These are phyloP conservation scores for Vanilla planifolia DNA, from an alignment of 106 monocot genomes.

Conservation along the genomic window DNA sequence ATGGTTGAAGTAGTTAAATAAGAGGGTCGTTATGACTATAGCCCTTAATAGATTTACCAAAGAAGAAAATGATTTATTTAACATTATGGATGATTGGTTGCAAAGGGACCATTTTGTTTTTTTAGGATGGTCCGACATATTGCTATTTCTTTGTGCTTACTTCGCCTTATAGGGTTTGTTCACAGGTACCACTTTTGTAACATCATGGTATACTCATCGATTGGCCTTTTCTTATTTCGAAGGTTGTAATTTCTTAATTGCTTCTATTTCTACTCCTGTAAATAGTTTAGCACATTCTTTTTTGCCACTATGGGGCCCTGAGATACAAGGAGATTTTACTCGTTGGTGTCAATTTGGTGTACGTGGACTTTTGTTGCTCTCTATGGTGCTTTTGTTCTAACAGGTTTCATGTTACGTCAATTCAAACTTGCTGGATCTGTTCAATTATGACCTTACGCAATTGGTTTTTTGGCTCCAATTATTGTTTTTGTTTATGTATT, in stretches of 20 bases:
- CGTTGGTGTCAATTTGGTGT: not conserved
- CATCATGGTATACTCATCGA: not conserved
- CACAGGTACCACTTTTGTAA: not conserved
- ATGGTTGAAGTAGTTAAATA: conserved; percentile 1
- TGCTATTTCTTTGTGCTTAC: conserved; percentile 23
- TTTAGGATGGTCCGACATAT: conserved; percentile 14
- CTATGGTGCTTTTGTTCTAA: not conserved
- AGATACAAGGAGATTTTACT: conserved; percentile 4
- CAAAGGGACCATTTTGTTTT: conserved; percentile 11
- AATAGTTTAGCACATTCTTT: conserved; percentile 2
- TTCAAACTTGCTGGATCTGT: not conserved
- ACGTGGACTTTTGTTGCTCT: not conserved
- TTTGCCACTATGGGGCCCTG: not conserved
- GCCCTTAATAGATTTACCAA: not conserved
- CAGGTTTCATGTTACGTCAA: conserved; percentile 2
- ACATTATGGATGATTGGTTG: conserved; percentile 22
- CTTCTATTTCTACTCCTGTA: not conserved
- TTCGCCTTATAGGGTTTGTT: not conserved
- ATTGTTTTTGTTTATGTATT: no score
- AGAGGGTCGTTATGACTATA: not conserved
- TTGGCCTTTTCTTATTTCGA: not conserved
- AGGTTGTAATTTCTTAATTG: not conserved
- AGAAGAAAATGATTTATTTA: conserved; percentile 10
- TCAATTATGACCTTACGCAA: no score
- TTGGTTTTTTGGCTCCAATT: no score